Conservation (phyloP, 2,329 filamentous ascomycete species). For the Phaeoacremonium minimum region DNA sequence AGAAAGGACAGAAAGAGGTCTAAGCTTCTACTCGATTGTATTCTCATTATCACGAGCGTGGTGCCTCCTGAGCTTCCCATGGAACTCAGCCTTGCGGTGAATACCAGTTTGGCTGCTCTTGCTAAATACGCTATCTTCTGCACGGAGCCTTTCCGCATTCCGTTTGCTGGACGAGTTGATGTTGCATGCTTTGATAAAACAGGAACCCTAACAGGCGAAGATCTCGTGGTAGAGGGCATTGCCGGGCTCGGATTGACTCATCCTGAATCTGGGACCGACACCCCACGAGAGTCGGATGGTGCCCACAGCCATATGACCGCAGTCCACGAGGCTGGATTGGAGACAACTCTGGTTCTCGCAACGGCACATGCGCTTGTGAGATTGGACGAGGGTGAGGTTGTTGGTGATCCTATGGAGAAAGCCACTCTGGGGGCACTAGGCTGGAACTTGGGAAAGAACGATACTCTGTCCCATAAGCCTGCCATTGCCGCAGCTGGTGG, state of each 20-base stretch:
- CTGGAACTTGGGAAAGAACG: conserved; percentile 88
- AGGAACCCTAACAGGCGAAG: conserved; percentile 91
- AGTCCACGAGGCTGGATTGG: conserved; percentile 65
- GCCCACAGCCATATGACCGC: conserved; percentile 76
- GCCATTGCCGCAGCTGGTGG: conserved; percentile 39
- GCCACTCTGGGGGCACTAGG: conserved; percentile 85
- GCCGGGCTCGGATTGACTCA: conserved; percentile 78
- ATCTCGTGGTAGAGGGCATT: conserved; percentile 94
- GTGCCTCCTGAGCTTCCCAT: conserved; percentile 98
- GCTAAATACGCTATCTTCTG: conserved; percentile 98
- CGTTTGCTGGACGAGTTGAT: conserved; percentile 91
- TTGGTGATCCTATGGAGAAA: conserved; percentile 99
- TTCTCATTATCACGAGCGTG: conserved; percentile 96
- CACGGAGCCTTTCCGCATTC: conserved; percentile 97
- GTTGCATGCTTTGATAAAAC: conserved; percentile 99
- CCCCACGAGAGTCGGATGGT: conserved; percentile 68
- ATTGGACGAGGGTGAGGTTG: conserved; percentile 92
- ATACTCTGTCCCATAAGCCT: conserved; percentile 70
- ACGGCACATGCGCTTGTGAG: conserved; percentile 95
- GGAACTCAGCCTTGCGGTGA: conserved; percentile 95
- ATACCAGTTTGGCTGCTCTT: conserved; percentile 90
- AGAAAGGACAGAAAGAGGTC: conserved; percentile 92
- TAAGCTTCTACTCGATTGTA: conserved; percentile 94
- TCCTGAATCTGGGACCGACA: conserved; percentile 52
- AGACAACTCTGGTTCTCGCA: conserved; percentile 89